A percentile compares a stretch with the other conserved stretches of the same genome.
These are phyloP conservation scores for Cytospora chrysosperma DNA, from an alignment of 2,329 filamentous ascomycete genomes.

Conservation along the genomic window DNA sequence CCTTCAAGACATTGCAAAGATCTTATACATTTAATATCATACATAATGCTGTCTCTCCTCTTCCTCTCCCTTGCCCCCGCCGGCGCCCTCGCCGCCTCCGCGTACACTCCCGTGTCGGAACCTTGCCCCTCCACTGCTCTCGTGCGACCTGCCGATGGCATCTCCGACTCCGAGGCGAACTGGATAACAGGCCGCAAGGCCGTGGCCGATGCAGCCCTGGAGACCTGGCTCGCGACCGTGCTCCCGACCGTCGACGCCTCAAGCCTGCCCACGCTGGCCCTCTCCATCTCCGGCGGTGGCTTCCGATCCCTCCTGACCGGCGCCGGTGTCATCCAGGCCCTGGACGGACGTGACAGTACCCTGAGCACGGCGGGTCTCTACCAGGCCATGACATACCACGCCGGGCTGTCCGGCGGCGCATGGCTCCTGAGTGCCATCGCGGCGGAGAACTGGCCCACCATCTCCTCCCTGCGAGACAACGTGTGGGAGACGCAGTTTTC, in stretches of 20 bases:
- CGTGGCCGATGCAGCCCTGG: conserved; percentile 14
- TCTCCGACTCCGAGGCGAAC: conserved; percentile 15
- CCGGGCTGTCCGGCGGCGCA: conserved; percentile 28
- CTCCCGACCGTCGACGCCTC: conserved; percentile 16
- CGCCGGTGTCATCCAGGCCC: conserved; percentile 31
- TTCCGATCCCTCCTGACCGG: conserved; percentile 32
- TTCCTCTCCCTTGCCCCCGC: conserved; percentile 8
- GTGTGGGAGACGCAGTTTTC: conserved; percentile 17
- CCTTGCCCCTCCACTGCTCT: conserved; percentile 15
- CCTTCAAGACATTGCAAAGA: background rate
- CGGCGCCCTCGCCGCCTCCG: conserved; percentile 15
- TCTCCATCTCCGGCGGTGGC: conserved; percentile 33
- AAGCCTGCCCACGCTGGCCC: conserved; percentile 27
- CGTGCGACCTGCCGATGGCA: conserved; percentile 19
- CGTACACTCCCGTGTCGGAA: conserved; percentile 4
- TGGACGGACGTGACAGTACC: conserved; percentile 28
- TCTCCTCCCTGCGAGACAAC: conserved; percentile 18
- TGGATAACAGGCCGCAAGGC: conserved; percentile 13
- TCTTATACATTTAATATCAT: background rate
- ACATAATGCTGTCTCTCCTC: conserved; percentile 10
- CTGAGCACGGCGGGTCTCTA: conserved; percentile 25
- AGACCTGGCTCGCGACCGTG: conserved; percentile 4
- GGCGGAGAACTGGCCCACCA: conserved; percentile 25
- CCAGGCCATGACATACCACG: conserved; percentile 28
- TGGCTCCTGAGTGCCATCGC: conserved; percentile 29